Conservation (phyloP, 2,329 filamentous ascomycete species). For the Fusarium foetens region DNA sequence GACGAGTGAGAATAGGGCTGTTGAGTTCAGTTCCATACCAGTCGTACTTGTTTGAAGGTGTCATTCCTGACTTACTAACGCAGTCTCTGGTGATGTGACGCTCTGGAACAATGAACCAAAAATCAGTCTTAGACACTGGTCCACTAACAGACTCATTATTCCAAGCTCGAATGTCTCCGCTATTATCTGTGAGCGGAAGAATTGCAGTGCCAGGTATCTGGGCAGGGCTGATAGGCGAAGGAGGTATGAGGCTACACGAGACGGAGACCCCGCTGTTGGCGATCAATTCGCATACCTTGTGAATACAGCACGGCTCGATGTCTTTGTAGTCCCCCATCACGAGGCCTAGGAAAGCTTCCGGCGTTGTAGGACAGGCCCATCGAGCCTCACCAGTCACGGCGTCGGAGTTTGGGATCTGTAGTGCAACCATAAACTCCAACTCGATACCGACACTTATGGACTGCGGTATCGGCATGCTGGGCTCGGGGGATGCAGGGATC, state of each 20-base stretch:
- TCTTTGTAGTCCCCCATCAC: constrained; percentile 24
- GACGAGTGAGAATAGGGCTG: constrained; percentile 36
- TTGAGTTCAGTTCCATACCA: constrained; percentile 45
- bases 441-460: constrained; percentile 42
- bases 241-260: constrained; percentile 25
- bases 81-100: constrained; percentile 37
- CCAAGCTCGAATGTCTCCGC: constrained; percentile 35
- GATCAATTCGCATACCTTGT: constrained; percentile 39
- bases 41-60: constrained; percentile 31
- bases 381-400: constrained; percentile 6
- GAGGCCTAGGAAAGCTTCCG: constrained; percentile 9
- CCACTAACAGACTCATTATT: constrained; percentile 11
- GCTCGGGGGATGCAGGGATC: background rate
- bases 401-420: constrained; percentile 16
- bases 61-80: constrained; percentile 18
- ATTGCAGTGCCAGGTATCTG: constrained; percentile 13
- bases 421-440: constrained; percentile 44
- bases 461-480: constrained; percentile 7
- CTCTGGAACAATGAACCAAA: constrained; percentile 40
- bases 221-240: constrained; percentile 8
- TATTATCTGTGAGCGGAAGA: constrained; percentile 15
- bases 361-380: constrained; percentile 26
- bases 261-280: constrained; percentile 32
- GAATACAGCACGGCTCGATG: constrained; percentile 16
- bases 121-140: constrained; percentile 11